Evolutionary conservation across 1,284 basidiomycete genomes (phyloP), one percentile per base, ranked within the genome.

Genomic region (Tilletia caries): DNA sequence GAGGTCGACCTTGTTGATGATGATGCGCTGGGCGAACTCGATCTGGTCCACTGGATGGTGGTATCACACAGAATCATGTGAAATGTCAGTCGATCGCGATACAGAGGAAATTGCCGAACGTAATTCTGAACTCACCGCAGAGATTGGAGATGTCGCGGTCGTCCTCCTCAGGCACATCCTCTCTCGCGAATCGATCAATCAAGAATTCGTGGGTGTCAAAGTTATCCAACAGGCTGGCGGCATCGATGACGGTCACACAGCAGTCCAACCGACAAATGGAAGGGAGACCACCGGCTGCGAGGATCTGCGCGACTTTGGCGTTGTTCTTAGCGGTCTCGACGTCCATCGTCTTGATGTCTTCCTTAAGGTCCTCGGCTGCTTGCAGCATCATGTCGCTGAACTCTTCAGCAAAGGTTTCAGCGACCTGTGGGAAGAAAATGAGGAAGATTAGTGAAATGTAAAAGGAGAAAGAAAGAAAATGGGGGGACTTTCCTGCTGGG

Each of bases 91-190:
- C n/a, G n/a, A n/a, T n/a, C n/a, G n/a, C n/a, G n/a, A 33, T 20
- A 23, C 1, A 76, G 68, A 85, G 84, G 23, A 52, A n/a, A 8
- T 52, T 25, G 13, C 12, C 50, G 10, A 52, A 8, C 50, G 8
- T 8, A 8, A 13, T 27, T 18, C 13, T 60, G 37, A 27, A 48
- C 66, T 85, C 84, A n/a, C 80, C 83, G 68, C 85, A 78, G 68
- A 86, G 79, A 70, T 86, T 85, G 12, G 82, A 82, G 68, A 86
- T 85, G 73, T 86, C 86, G 29, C 85, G 76, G 73, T 86, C 86
- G 75, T 86, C 86, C 67, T 86, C 84, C 46, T 79, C 79, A 3
- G 78, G 79, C 2, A 79, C 79, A 15, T 73, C 75, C 46, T 73
- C 73, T 25, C 73, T 68, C 37, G 68, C 71, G 67, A 78, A 71